Conservation (phyloP, 2,329 filamentous ascomycete species). For the Fusarium phyllophilum region DNA sequence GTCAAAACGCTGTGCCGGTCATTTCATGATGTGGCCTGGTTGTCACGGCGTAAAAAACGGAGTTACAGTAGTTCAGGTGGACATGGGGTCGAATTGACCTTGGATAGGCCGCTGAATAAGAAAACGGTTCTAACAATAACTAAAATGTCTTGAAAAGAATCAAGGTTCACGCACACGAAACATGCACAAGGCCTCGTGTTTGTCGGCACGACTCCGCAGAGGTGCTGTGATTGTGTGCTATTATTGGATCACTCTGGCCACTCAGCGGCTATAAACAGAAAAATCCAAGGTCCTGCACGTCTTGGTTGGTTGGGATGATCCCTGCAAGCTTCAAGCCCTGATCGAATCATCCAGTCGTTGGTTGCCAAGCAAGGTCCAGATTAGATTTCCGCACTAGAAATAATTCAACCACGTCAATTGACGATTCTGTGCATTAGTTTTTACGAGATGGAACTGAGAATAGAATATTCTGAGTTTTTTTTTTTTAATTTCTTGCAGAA, state of each 20-base stretch:
- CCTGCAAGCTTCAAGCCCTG: slow-evolving; percentile 1
- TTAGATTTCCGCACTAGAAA: background rate
- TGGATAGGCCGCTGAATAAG: slow-evolving; percentile 5
- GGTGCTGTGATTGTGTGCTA: slow-evolving; percentile 27
- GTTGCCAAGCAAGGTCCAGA: background rate
- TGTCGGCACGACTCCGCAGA: slow-evolving; percentile 7
- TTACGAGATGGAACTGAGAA: slow-evolving; percentile 14
- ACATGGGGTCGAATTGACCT: background rate
- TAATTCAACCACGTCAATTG: slow-evolving; percentile 18
- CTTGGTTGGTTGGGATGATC: slow-evolving; percentile 17
- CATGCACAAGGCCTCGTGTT: slow-evolving; percentile 24
- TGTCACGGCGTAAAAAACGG: background rate
- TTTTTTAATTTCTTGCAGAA: background rate
- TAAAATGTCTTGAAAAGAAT: background rate
- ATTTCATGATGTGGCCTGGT: slow-evolving; percentile 22
- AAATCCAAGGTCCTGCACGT: background rate
- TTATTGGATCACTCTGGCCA: slow-evolving; percentile 21
- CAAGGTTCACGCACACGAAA: slow-evolving; percentile 16
- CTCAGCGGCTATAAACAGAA: slow-evolving; percentile 30
- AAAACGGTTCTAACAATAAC: slow-evolving; percentile 20
- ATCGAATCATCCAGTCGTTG: slow-evolving; percentile 6
- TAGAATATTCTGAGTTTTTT: background rate
- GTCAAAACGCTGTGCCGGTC: background rate
- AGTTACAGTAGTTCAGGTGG: background rate
- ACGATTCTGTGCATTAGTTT: slow-evolving; percentile 16